phyloP scores from a whole-genome alignment of 768 basidiomycete genomes.

The Phaffia australis region DNA sequence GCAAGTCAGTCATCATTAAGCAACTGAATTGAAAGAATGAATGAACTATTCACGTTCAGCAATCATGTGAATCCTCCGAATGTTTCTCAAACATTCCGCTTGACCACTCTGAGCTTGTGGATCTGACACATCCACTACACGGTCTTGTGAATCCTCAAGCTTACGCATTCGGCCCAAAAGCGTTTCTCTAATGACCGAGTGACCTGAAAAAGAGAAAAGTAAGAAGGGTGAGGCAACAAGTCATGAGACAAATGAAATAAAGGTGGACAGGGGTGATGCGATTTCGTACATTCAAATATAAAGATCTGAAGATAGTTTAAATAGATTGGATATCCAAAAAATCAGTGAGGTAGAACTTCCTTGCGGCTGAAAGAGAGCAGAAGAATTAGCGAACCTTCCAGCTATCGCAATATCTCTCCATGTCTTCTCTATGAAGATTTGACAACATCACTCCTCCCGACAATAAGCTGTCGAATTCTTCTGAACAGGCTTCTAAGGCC shows the following conservation, averaged over 20 bases:
- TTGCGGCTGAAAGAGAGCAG: slow-evolving; percentile 29
- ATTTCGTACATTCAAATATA: slow-evolving; percentile 67
- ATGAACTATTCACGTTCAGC: slow-evolving; percentile 26
- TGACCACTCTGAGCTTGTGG: no score
- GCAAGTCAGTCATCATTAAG: slow-evolving; percentile 24
- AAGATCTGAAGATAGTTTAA: slow-evolving; percentile 49
- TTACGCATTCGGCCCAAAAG: slow-evolving; percentile 51
- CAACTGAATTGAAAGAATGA: slow-evolving; percentile 12
- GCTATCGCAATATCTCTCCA: slow-evolving; percentile 61
- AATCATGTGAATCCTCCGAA: no score
- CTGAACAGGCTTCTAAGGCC: slow-evolving; percentile 67
- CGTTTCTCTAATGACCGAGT: slow-evolving; percentile 72
- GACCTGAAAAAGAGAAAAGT: slow-evolving; percentile 28
- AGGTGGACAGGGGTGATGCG: no score
- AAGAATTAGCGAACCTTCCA: slow-evolving; percentile 48
- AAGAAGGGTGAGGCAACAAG: neutral
- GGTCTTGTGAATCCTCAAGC: slow-evolving; percentile 18
- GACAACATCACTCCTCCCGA: slow-evolving; percentile 31
- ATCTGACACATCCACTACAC: slow-evolving; percentile 20
- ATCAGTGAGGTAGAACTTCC: no score
- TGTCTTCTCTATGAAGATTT: slow-evolving; percentile 45
- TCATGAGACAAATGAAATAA: slow-evolving; percentile 49
- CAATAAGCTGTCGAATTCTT: slow-evolving; percentile 61
- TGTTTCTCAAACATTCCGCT: no score
- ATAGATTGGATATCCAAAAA: slow-evolving; percentile 6